A percentile compares a stretch with the other conserved stretches of the same genome.
phyloP scores from a whole-genome alignment of 2,329 filamentous ascomycete genomes.

The Parafenestella ontariensis region DNA sequence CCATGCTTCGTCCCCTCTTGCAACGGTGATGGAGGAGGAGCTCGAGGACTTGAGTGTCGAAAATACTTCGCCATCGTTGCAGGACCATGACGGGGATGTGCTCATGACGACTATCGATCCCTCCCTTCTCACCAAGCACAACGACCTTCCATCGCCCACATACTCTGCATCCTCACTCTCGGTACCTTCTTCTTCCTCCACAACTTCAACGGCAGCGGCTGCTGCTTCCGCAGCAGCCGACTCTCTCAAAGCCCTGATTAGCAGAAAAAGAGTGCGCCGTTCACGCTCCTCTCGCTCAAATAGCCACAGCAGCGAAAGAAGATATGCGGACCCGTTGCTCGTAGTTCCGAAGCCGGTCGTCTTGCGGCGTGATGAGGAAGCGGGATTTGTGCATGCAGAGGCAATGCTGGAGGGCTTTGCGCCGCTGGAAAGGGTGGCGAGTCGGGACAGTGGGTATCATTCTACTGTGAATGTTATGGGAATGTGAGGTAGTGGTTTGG shows the following conservation, averaged over 20 bases:
- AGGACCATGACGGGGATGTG: constrained; percentile 11
- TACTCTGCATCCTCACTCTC: not conserved
- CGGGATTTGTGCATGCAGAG: constrained; percentile 1
- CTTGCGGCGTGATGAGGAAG: constrained; percentile 3
- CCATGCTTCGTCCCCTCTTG: constrained; percentile 24
- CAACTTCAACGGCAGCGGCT: not conserved
- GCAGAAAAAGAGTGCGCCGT: not conserved
- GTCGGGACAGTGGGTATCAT: constrained; percentile 3
- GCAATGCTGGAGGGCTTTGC: constrained; percentile 13
- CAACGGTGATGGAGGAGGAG: constrained; percentile 9
- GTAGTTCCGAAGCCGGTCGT: not conserved
- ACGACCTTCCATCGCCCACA: not conserved
- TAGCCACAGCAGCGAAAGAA: not conserved
- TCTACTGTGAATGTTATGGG: not conserved
- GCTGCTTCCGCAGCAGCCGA: not conserved
- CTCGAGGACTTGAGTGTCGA: not conserved
- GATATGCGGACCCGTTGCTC: not conserved
- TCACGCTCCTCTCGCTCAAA: not conserved
- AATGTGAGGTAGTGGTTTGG: not conserved
- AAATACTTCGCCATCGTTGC: fast-evolving
- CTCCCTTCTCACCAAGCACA: not conserved
- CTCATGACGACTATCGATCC: constrained; percentile 1
- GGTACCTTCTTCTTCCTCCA: not conserved
- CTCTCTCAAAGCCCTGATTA: constrained; percentile 5
- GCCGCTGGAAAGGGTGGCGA: constrained; percentile 27